Evolutionary conservation across 2,329 filamentous ascomycete species (phyloP), one percentile per base, ranked within the genome.

Genomic region (Aschersonia sp.): DNA sequence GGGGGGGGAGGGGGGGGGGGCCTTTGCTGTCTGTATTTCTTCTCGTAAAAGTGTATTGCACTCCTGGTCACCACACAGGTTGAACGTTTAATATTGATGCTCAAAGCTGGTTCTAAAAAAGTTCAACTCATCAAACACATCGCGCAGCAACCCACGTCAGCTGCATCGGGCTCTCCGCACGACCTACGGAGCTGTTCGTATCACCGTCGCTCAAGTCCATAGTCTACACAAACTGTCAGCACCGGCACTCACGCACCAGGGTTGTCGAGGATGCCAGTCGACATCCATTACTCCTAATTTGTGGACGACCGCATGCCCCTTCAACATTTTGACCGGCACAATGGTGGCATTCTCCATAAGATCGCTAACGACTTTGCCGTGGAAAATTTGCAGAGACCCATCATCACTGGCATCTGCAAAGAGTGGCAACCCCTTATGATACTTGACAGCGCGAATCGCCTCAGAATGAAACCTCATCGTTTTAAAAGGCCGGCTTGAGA

Each of bases 361-460:
- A 63, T 98, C 92, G 51, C 82, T 87, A 32, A 94, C 88, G 31
- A 97, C 90, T 67, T 90, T 94, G 49, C 88, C 90, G 63, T 97
- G 90, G 78, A 97, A 97, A 47, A 98, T 85, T 64, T 98, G 92
- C 54, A 97, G 69, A 22, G 83, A 87, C 31, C 92, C 92, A 63
- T 98, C 92, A 62, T 98, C 94, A 63, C 85, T 92, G 22, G 87
- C 88, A 62, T 97, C 90, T 1, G 89, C 92, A 59, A 98, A 97
- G 37, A 98, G 73, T 14, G 92, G 89, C 42, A 75, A 78, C 51
- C 81, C 79, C 49, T 81, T 81, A 66, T 98, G 94, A 67, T 85
- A 98, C 56, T 79, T 82, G 48, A 96, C 92, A 10, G 83, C 80
- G 44, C 94, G 79, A 58, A 98, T 94, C 43, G 92, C 92, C 65